Conservation (phyloP, 768 basidiomycete species). For the Pilatotrama ljubarskyi region DNA sequence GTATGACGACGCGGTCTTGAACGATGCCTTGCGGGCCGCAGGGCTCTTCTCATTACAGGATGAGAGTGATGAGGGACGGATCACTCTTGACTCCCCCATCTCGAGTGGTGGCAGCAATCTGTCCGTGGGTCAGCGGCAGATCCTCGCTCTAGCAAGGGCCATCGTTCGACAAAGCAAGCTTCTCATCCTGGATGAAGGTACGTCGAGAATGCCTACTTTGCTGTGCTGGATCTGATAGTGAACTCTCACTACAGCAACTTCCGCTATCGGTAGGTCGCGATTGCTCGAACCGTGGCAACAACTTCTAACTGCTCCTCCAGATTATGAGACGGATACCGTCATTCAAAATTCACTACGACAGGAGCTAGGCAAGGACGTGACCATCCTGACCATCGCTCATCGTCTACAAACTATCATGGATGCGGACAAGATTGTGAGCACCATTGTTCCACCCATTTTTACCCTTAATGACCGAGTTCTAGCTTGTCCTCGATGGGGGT, state of each 20-base stretch:
- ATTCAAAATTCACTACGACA: slow-evolving; percentile 45
- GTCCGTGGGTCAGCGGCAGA: slow-evolving; percentile 59
- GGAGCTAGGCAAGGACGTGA: slow-evolving; percentile 40
- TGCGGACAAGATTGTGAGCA: slow-evolving; percentile 53
- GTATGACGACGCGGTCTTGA: slow-evolving; percentile 53
- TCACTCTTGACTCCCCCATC: slow-evolving; percentile 48
- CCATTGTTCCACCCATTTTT: background rate
- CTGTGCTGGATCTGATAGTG: background rate
- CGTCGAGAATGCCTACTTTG: background rate
- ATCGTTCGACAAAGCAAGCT: slow-evolving; percentile 57
- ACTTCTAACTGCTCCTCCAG: slow-evolving; percentile 21
- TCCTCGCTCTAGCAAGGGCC: slow-evolving; percentile 60
- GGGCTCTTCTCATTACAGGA: slow-evolving; percentile 47
- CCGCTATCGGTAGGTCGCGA: slow-evolving; percentile 39
- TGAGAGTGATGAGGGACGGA: slow-evolving; percentile 38
- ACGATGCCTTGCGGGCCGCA: slow-evolving; percentile 48
- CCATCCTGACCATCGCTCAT: slow-evolving; percentile 51
- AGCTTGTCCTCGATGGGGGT: slow-evolving; percentile 48
- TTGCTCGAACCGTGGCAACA: background rate
- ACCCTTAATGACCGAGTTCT: background rate
- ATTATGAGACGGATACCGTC: slow-evolving; percentile 45
- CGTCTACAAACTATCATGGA: slow-evolving; percentile 48
- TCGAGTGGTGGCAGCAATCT: slow-evolving; percentile 47
- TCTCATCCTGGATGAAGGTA: slow-evolving; percentile 58
- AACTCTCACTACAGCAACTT: slow-evolving; percentile 36